Conservation (phyloP, 768 basidiomycete species). For the Ramaria rubella region DNA sequence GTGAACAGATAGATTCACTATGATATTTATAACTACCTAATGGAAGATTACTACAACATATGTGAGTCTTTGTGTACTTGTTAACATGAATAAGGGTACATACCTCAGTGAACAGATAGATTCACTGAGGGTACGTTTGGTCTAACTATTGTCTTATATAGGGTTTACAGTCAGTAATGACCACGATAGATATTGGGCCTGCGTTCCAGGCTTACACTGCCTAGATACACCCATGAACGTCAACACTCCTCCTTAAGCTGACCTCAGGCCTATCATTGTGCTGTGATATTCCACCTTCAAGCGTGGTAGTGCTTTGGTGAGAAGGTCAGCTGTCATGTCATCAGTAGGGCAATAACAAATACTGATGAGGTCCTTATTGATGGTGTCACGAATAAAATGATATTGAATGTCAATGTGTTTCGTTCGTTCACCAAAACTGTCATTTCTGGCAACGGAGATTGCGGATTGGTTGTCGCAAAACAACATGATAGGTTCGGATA, state of each 20-base stretch:
- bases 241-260: background rate
- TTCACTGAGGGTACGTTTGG: no score
- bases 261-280: background rate
- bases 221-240: no score
- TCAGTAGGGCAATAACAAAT: conserved; percentile 20
- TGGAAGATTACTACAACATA: no score
- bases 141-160: no score
- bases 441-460: conserved; percentile 22
- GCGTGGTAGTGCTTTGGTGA: conserved; percentile 33
- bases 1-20: no score
- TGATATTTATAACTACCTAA: no score
- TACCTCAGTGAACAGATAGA: no score
- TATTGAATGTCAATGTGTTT: conserved; percentile 32
- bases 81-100: no score
- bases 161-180: no score
- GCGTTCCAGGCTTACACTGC: no score
- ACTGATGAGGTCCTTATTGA: conserved; percentile 16
- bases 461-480: conserved; percentile 29
- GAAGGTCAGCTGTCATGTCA: conserved; percentile 31
- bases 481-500: conserved; percentile 9
- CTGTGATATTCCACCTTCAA: background rate
- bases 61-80: no score
- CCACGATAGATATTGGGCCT: no score
- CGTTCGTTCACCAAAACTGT: background rate
- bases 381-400: conserved; percentile 25